Conservation (phyloP, 2,329 filamentous ascomycete genomes). For the Exutisphaerella laricina region DNA sequence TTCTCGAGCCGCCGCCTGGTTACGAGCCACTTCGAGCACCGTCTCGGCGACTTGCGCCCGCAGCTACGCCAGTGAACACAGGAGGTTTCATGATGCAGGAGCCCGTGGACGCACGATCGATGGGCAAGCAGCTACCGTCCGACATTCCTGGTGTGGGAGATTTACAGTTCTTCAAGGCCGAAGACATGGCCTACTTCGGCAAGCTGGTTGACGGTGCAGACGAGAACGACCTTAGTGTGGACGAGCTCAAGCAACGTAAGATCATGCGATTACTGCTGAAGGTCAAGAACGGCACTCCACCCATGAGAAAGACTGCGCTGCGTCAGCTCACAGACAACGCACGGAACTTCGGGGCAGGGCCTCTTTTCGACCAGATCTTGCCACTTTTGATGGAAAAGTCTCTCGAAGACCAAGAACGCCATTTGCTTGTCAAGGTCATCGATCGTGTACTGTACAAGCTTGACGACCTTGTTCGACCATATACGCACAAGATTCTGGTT, state of each 20-base stretch:
- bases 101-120: constrained; percentile 71
- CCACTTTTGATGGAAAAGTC: constrained; percentile 98
- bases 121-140: constrained; percentile 86
- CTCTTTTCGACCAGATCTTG: constrained; percentile 95
- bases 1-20: constrained; percentile 82
- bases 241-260: constrained; percentile 95
- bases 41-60: constrained; percentile 67
- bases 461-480: constrained; percentile 91
- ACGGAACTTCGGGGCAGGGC: constrained; percentile 86
- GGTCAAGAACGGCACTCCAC: constrained; percentile 98
- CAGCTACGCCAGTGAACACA: constrained; percentile 61
- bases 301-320: constrained; percentile 96
- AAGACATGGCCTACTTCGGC: constrained; percentile 98
- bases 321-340: constrained; percentile 97
- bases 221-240: constrained; percentile 84
- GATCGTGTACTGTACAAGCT: constrained; percentile 98
- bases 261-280: constrained; percentile 96
- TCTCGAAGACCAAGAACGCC: constrained; percentile 93
- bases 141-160: constrained; percentile 96
- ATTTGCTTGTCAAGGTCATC: constrained; percentile 97
- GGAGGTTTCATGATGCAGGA: constrained; percentile 97
- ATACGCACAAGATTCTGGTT: constrained; percentile 96
- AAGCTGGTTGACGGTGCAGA: constrained; percentile 93
- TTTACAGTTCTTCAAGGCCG: constrained; percentile 94
- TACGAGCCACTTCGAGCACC: constrained; percentile 79